Conservation (phyloP, 108 stramenopile genomes). For the Cyclotella sp. region DNA sequence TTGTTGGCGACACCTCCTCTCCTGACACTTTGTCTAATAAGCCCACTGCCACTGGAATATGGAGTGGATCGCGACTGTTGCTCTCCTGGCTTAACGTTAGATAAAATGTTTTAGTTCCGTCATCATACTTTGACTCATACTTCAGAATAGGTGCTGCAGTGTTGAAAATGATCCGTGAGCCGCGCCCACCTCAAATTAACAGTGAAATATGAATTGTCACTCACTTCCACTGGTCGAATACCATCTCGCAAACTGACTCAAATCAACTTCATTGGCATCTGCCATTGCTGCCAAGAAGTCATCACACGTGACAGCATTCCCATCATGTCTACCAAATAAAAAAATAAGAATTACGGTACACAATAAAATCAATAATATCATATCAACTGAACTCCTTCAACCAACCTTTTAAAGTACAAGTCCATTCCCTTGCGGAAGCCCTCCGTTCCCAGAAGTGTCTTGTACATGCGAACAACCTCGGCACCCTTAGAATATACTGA, state of each 20-base stretch:
- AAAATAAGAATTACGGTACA: not conserved
- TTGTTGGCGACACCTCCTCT: conserved; percentile 80
- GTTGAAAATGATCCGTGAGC: not conserved
- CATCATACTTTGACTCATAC: conserved; percentile 68
- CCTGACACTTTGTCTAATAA: conserved; percentile 87
- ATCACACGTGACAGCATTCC: conserved; percentile 96
- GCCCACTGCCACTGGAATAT: conserved; percentile 94
- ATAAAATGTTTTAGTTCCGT: conserved; percentile 47
- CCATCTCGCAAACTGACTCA: conserved; percentile 90
- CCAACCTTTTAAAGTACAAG: conserved; percentile 85
- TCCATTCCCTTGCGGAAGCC: conserved; percentile 99
- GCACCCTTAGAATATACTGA: conserved; percentile 94
- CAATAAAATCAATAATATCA: not conserved
- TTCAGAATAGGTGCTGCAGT: conserved; percentile 77
- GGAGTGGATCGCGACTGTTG: conserved; percentile 70
- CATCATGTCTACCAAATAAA: conserved; percentile 74
- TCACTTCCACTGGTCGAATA: conserved; percentile 90
- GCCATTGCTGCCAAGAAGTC: conserved; percentile 96
- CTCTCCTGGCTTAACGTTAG: conserved; percentile 67
- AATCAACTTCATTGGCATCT: conserved; percentile 91
- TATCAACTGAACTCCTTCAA: not conserved
- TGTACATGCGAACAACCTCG: conserved; percentile 97
- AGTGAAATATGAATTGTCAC: not conserved
- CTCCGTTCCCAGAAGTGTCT: conserved; percentile 83
- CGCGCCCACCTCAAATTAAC: not conserved